A percentile compares a stretch with the other conserved stretches of the same genome.
Conservation (phyloP, 2,329 filamentous ascomycete genomes). For the Elsinoe batatas region DNA sequence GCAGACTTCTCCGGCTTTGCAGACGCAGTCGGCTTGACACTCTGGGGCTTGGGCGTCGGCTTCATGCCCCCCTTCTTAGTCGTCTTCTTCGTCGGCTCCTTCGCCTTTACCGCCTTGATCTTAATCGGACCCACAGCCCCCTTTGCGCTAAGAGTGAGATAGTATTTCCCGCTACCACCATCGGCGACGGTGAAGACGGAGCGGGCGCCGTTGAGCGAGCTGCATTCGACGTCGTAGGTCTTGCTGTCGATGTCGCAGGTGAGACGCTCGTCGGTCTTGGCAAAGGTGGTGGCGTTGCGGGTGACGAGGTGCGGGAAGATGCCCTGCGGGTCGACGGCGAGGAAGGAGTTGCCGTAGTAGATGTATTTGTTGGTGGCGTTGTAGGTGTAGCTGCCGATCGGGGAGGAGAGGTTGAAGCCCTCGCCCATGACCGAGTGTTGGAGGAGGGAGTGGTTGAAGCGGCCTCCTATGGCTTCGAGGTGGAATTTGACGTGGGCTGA, state of each 20-base stretch:
- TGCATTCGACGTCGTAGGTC: background rate
- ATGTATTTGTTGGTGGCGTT: conserved; percentile 24
- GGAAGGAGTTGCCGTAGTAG: background rate
- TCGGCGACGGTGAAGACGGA: background rate
- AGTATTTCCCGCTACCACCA: background rate
- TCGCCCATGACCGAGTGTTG: background rate
- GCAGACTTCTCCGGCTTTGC: background rate
- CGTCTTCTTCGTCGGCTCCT: background rate
- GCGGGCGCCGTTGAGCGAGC: background rate
- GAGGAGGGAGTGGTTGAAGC: conserved; percentile 4
- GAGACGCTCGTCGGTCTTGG: background rate
- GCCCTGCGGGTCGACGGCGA: background rate
- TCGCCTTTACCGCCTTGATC: background rate
- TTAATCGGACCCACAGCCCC: background rate
- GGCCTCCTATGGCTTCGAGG: background rate
- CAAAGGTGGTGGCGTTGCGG: background rate
- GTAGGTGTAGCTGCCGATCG: conserved; percentile 22
- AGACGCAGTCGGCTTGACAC: background rate
- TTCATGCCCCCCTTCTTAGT: background rate
- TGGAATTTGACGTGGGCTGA: background rate
- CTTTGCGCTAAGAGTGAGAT: background rate
- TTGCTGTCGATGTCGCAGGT: background rate
- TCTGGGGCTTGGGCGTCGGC: background rate
- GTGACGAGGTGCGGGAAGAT: background rate
- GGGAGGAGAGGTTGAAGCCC: background rate